These are phyloP conservation scores for Solanum hybrid DNA, from an alignment of 305 asterid genomes.

Conservation along the genomic window DNA sequence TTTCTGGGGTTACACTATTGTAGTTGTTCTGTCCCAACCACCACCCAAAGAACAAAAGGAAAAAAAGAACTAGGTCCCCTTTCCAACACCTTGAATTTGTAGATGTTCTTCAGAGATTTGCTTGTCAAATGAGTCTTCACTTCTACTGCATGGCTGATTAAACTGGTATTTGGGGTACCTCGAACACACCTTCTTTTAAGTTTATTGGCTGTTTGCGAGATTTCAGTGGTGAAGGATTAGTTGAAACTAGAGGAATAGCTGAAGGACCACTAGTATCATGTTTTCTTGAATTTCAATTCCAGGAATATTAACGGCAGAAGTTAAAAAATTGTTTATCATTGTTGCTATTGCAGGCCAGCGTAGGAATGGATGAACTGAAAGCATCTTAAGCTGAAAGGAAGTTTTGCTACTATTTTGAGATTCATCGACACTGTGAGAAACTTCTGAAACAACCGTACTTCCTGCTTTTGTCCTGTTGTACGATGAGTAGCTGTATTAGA, in stretches of 20 bases:
- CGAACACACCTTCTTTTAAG: background rate
- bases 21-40: background rate
- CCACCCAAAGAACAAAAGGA: background rate
- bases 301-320: background rate
- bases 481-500: background rate
- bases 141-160: background rate
- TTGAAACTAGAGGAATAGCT: background rate
- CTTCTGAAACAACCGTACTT: slow-evolving; percentile 7
- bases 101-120: background rate
- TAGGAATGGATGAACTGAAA: slow-evolving; percentile 78
- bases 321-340: background rate
- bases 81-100: background rate
- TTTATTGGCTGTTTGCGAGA: background rate
- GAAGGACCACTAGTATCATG: background rate
- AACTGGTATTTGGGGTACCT: background rate
- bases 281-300: background rate
- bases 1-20: background rate
- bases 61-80: background rate
- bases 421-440: background rate
- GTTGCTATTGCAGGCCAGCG: slow-evolving; percentile 57
- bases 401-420: background rate
- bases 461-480: slow-evolving; percentile 3
- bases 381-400: slow-evolving; percentile 46
- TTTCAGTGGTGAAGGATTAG: background rate
- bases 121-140: background rate